Evolutionary conservation across 352 stramenopile genomes (phyloP).

Genomic region (Globisporangium megalacanthum): DNA sequence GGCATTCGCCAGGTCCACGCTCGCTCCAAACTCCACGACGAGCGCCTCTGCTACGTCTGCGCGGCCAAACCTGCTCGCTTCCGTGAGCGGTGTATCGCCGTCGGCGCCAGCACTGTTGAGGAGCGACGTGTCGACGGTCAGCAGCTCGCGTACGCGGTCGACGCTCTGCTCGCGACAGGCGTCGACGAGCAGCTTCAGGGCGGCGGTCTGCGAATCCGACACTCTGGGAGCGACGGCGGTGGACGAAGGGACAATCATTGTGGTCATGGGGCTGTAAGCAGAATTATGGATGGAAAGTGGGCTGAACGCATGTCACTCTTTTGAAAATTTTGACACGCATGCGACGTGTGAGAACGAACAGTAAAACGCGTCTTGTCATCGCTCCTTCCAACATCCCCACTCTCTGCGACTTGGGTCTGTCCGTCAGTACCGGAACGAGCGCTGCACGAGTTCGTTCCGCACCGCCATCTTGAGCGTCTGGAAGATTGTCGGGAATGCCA

Average conservation of each 20-base stretch:
- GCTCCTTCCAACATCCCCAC: background rate
- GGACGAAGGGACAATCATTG: too few relatives aligned
- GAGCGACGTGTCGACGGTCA: background rate
- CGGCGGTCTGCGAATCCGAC: too few relatives aligned
- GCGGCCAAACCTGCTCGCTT: background rate
- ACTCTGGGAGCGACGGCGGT: too few relatives aligned
- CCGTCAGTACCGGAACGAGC: conserved; percentile 62
- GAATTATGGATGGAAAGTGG: too few relatives aligned
- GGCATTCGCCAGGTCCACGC: background rate
- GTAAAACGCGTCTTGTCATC: background rate
- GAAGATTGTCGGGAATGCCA: conserved; percentile 84
- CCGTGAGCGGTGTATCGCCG: background rate
- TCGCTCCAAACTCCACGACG: background rate
- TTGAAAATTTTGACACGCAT: too few relatives aligned
- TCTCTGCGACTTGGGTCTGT: background rate
- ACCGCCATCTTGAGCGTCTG: conserved; percentile 72
- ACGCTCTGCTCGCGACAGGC: conserved; percentile 1
- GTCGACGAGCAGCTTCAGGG: background rate
- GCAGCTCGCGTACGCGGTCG: background rate
- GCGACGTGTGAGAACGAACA: too few relatives aligned
- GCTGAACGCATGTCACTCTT: too few relatives aligned
- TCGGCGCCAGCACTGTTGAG: background rate
- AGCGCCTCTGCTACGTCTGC: background rate
- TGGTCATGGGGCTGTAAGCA: too few relatives aligned
- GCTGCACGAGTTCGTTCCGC: conserved; percentile 40